Evolutionary conservation across 257 asterid genomes (phyloP).

Genomic region (Echium plantagineum): DNA sequence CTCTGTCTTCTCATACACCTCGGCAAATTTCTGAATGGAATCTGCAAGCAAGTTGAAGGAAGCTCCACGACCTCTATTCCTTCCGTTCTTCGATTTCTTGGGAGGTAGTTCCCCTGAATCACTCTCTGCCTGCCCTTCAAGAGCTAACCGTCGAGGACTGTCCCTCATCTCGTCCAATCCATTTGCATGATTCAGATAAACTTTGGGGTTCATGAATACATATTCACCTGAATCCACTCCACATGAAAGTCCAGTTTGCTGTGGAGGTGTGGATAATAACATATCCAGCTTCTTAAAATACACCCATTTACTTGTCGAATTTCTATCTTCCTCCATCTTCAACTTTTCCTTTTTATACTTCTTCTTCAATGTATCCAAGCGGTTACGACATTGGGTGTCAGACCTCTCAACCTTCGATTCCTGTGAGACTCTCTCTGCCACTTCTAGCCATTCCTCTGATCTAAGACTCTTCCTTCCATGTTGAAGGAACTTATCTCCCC

Average conservation of each 20-base stretch:
- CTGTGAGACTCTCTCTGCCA: slow-evolving; percentile 63
- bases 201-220: slow-evolving; percentile 47
- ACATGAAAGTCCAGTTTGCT: slow-evolving; percentile 55
- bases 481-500: slow-evolving; percentile 80
- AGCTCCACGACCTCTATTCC: slow-evolving; percentile 11
- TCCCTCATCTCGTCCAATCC: slow-evolving; percentile 77
- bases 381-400: slow-evolving; percentile 82
- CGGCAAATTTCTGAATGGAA: slow-evolving; percentile 62
- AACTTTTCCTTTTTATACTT: slow-evolving; percentile 86
- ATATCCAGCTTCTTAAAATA: slow-evolving; percentile 74
- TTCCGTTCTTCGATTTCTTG: slow-evolving; percentile 25
- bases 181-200: slow-evolving; percentile 40
- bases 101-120: slow-evolving; percentile 48
- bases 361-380: slow-evolving; percentile 83
- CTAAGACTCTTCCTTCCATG: slow-evolving; percentile 92
- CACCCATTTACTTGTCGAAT: slow-evolving; percentile 45
- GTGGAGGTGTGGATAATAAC: slow-evolving; percentile 39
- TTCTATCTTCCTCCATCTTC: slow-evolving; percentile 27
- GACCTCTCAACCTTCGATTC: slow-evolving; percentile 65
- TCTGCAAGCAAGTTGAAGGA: slow-evolving; percentile 63
- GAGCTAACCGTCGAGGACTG: slow-evolving; percentile 57
- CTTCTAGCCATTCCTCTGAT: slow-evolving; percentile 93
- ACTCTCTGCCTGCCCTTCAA: slow-evolving; percentile 32
- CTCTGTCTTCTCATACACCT: slow-evolving; percentile 74
- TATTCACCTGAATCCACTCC: slow-evolving; percentile 81